Evolutionary conservation across 176 grass and related monocot genomes (phyloP).

Genomic region (Oryza meyeriana): DNA sequence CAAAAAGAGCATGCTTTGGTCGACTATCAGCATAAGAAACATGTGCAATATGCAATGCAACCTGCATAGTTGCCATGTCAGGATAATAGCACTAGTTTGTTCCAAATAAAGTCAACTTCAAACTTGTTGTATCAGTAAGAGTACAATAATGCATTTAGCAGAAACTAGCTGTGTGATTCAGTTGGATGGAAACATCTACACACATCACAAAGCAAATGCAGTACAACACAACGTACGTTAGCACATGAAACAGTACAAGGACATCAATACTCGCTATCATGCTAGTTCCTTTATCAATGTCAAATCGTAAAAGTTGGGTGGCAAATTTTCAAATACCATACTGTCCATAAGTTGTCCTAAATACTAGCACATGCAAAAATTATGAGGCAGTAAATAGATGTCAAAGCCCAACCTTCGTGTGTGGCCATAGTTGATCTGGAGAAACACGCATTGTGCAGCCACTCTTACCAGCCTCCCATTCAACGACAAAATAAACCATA

Average conservation of each 20-base stretch:
- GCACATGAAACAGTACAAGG: conserved; percentile 19
- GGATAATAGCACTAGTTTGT: conserved; percentile 6
- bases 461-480: conserved; percentile 73
- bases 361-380: conserved; percentile 19
- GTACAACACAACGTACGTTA: neutral
- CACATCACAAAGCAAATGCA: neutral
- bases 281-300: neutral
- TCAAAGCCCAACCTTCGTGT: conserved; percentile 75
- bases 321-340: conserved; percentile 22
- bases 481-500: conserved; percentile 87
- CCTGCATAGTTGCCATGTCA: neutral
- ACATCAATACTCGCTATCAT: conserved; percentile 19
- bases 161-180: neutral
- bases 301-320: neutral
- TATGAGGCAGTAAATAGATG: conserved; percentile 29
- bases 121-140: neutral
- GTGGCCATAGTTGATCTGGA: conserved; percentile 95
- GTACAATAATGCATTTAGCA: neutral
- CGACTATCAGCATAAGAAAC: conserved; percentile 37
- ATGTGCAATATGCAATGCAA: neutral
- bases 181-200: neutral
- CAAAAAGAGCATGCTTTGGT: neutral
- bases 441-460: conserved; percentile 85
- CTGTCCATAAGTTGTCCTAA: conserved; percentile 11
- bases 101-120: neutral